A percentile compares a stretch with the other conserved stretches of the same genome.
Conservation (phyloP, 225 moss, liverwort and hornwort species). For the Marchantia paleacea region DNA sequence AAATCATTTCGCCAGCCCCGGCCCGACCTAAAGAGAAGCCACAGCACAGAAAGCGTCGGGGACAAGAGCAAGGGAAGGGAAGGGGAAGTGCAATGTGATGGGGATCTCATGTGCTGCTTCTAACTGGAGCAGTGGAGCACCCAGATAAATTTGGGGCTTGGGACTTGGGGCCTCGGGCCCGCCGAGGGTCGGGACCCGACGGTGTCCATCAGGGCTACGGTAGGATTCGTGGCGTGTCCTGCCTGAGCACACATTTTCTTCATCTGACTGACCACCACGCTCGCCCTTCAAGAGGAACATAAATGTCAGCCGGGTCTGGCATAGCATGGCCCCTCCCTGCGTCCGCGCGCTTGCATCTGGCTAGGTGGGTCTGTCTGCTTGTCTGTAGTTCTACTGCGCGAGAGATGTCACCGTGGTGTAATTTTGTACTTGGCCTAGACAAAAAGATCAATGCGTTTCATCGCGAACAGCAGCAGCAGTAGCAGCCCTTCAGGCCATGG, state of each 20-base stretch:
- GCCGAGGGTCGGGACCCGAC: not conserved
- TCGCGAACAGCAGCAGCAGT: not conserved
- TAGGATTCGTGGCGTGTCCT: slow-evolving; percentile 6
- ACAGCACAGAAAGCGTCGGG: not conserved
- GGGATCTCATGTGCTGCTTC: not conserved
- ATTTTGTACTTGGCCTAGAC: not conserved
- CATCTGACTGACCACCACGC: slow-evolving; percentile 9
- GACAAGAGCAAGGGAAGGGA: not conserved
- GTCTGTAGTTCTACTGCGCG: not conserved
- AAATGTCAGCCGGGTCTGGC: not conserved
- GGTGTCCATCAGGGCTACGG: not conserved
- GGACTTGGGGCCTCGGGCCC: not conserved
- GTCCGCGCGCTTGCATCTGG: not conserved
- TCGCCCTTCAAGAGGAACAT: not conserved
- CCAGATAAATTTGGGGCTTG: not conserved
- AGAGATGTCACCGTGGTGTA: not conserved
- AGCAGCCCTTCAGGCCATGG: not conserved
- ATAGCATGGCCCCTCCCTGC: not conserved
- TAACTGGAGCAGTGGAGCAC: not conserved
- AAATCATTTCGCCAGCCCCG: not conserved
- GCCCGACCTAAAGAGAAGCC: not conserved
- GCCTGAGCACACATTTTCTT: not conserved
- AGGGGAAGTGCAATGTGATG: not conserved
- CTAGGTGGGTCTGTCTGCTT: not conserved
- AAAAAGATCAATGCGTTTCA: not conserved